Evolutionary conservation across 176 grass and related monocot genomes (phyloP).

Genomic region (Elymus sibiricus): DNA sequence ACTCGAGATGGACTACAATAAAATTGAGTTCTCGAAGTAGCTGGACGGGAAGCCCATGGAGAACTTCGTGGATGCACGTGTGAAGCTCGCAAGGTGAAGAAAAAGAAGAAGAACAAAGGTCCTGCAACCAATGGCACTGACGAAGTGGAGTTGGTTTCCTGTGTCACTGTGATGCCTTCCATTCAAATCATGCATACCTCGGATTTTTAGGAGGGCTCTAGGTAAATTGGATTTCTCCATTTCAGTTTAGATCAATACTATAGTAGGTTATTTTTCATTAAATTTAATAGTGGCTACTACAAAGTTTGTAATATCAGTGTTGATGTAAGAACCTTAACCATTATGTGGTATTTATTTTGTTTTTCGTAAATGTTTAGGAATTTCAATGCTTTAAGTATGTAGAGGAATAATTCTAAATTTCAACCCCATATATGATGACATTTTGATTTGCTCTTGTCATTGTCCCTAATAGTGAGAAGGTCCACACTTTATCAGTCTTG

Average conservation of each 20-base stretch:
- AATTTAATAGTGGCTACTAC: no score
- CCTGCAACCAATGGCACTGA: conserved; percentile 2
- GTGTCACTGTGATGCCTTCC: no score
- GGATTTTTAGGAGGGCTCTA: background rate
- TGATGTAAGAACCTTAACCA: no score
- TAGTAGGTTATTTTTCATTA: no score
- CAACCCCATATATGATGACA: no score
- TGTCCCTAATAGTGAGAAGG: no score
- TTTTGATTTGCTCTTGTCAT: no score
- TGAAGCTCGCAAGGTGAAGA: conserved; percentile 76
- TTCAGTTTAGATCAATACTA: no score
- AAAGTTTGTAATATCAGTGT: no score
- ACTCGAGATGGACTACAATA: conserved; percentile 71
- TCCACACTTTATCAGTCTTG: no score
- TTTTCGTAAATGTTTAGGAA: background rate
- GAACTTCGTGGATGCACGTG: conserved; percentile 69
- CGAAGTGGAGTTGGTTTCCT: conserved; percentile 5
- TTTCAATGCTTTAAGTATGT: background rate
- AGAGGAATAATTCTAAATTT: background rate
- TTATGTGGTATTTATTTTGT: background rate
- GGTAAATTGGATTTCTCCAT: conserved; percentile 30
- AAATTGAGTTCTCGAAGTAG: conserved; percentile 76
- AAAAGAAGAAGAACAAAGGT: conserved; percentile 37
- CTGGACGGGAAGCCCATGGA: conserved; percentile 80
- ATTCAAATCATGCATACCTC: no score